A percentile compares a stretch with the other conserved stretches of the same genome.
Conservation (phyloP, 2,329 filamentous ascomycete genomes). For the Aureobasidium vineae region DNA sequence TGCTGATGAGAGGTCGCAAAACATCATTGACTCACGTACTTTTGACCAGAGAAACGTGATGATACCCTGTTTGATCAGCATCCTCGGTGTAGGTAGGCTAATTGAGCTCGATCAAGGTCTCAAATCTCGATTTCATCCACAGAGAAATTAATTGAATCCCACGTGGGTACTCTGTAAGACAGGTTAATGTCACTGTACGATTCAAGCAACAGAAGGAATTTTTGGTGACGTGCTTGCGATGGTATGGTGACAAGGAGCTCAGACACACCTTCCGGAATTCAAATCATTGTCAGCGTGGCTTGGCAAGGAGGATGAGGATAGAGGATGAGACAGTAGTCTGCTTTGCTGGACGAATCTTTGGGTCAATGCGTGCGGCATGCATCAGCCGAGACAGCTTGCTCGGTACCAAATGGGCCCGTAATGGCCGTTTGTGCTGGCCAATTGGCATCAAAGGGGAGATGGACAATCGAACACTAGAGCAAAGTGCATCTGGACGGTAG, state of each 20-base stretch:
- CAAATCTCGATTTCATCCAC: background rate
- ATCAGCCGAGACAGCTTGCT: constrained; percentile 5
- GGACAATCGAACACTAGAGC: background rate
- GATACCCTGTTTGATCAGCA: background rate
- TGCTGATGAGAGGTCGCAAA: background rate
- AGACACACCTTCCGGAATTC: background rate
- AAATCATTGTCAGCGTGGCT: constrained; percentile 6
- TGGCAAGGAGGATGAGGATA: background rate
- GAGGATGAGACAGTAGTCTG: background rate
- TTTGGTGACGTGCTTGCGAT: background rate
- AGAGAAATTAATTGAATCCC: background rate
- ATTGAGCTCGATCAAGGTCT: background rate
- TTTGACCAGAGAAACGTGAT: background rate
- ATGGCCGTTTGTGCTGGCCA: constrained; percentile 2
- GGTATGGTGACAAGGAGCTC: background rate
- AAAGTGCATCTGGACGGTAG: background rate
- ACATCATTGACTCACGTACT: background rate
- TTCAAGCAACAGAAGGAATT: background rate
- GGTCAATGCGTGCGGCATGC: background rate
- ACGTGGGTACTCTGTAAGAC: background rate
- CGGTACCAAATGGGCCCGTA: background rate
- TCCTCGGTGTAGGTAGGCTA: background rate
- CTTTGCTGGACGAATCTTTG: background rate
- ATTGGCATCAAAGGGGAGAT: background rate
- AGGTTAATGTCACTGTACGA: background rate